phyloP scores from a whole-genome alignment of 495 filamentous ascomycete species.

The Cercophora newfieldiana region DNA sequence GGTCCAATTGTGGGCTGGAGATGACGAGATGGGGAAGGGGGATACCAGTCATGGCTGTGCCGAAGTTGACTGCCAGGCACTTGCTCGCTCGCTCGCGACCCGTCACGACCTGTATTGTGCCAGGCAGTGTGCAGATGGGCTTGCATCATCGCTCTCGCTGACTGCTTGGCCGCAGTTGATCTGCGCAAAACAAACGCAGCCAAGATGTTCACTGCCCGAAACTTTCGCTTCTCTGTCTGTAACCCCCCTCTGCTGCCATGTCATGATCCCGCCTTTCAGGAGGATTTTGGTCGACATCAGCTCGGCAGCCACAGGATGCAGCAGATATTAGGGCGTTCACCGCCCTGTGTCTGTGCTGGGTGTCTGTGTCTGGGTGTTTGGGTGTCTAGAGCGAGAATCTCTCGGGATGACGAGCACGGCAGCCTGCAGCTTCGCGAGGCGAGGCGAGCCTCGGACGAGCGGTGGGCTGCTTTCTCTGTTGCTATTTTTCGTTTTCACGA shows the following conservation, averaged over 20 bases:
- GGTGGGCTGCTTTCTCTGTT: background rate
- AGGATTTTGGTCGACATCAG: background rate
- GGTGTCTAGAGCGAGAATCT: background rate
- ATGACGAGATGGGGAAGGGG: constrained; percentile 11
- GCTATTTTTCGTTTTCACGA: constrained; percentile 18
- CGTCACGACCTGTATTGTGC: background rate
- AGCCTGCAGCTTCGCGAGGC: constrained; percentile 11
- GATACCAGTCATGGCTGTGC: background rate
- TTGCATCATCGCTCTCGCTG: background rate
- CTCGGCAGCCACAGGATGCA: background rate
- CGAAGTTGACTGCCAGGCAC: background rate
- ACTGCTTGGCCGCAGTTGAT: constrained; percentile 3
- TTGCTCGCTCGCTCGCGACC: background rate
- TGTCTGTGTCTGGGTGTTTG: no score
- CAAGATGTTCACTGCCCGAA: constrained; percentile 1
- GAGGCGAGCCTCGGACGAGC: background rate
- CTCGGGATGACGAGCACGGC: constrained; percentile 9
- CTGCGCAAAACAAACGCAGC: constrained; percentile 5
- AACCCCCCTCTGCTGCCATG: background rate
- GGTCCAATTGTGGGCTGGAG: background rate
- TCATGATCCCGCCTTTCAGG: background rate
- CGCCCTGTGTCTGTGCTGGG: background rate
- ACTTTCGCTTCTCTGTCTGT: background rate
- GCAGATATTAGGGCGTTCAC: background rate
- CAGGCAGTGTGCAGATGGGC: background rate